Percentiles rank a stretch among this genome's conserved stretches.
Conservation (phyloP, 805 yeast species). For the Saccharomyces eubayanus region DNA sequence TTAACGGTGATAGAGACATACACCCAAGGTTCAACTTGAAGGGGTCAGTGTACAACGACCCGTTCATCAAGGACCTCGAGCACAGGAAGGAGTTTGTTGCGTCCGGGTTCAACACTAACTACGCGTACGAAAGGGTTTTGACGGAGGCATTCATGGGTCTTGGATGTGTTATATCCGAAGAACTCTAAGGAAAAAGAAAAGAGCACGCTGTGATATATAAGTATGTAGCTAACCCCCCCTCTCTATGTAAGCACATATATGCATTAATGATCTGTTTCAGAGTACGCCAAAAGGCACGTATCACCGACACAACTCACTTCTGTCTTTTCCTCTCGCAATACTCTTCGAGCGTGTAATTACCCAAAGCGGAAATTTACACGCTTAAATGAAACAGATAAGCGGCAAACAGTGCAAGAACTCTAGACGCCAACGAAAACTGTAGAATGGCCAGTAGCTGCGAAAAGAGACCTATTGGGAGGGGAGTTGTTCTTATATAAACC, state of each 20-base stretch:
- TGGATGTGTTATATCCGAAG: slow-evolving; percentile 67
- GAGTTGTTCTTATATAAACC: not conserved
- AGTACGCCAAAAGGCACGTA: not conserved
- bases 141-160: slow-evolving; percentile 87
- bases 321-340: not conserved
- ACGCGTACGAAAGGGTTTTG: slow-evolving; percentile 65
- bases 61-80: slow-evolving; percentile 46
- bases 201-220: not conserved
- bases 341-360: slow-evolving; percentile 8
- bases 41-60: slow-evolving; percentile 46
- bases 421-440: not conserved
- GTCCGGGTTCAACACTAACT: slow-evolving; percentile 71
- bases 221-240: slow-evolving; percentile 6
- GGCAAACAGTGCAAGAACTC: not conserved
- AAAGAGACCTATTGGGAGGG: not conserved
- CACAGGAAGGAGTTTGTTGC: slow-evolving; percentile 64
- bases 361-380: slow-evolving; percentile 16
- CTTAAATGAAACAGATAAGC: not conserved
- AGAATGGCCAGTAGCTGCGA: not conserved
- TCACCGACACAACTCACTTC: not conserved
- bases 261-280: not conserved
- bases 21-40: slow-evolving; percentile 43
- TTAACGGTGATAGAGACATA: slow-evolving; percentile 75
- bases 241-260: not conserved
- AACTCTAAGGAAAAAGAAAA: slow-evolving; percentile 29